Evolutionary conservation across 805 yeast genomes (phyloP).

Genomic region (Dipodascopsis uninucleata): DNA sequence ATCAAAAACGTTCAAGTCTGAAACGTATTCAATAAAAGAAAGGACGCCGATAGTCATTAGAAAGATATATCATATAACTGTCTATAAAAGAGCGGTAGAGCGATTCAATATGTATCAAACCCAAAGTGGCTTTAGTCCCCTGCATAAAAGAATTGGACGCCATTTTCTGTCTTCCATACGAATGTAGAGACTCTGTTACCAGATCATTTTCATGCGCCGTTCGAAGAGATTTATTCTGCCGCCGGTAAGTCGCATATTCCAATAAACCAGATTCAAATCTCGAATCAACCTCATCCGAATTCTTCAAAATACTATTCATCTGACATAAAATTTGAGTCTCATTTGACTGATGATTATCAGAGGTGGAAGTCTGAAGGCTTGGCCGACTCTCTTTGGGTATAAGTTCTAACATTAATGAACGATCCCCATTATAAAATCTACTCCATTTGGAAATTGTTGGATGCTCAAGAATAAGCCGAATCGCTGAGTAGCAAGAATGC

Average conservation of each 20-base stretch:
- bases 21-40: slow-evolving; percentile 1
- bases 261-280: neutral
- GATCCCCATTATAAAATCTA: slow-evolving; percentile 17
- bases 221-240: neutral
- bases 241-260: neutral
- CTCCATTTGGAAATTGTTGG: slow-evolving; percentile 17
- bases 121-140: slow-evolving; percentile 1
- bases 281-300: neutral
- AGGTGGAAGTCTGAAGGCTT: neutral
- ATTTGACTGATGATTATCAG: neutral
- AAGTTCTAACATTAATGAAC: slow-evolving; percentile 14
- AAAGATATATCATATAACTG: slow-evolving; percentile 9
- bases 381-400: slow-evolving; percentile 1
- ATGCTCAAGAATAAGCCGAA: slow-evolving; percentile 4
- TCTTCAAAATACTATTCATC: no score
- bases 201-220: no score
- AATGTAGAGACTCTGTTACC: neutral
- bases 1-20: no score
- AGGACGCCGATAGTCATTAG: slow-evolving; percentile 11
- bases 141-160: neutral
- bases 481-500: slow-evolving; percentile 7
- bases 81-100: slow-evolving; percentile 12
- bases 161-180: neutral
- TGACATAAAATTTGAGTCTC: neutral
- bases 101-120: slow-evolving; percentile 6